Evolutionary conservation across 257 asterid species (phyloP).

Genomic region (Dorcoceras hygrometricum): DNA sequence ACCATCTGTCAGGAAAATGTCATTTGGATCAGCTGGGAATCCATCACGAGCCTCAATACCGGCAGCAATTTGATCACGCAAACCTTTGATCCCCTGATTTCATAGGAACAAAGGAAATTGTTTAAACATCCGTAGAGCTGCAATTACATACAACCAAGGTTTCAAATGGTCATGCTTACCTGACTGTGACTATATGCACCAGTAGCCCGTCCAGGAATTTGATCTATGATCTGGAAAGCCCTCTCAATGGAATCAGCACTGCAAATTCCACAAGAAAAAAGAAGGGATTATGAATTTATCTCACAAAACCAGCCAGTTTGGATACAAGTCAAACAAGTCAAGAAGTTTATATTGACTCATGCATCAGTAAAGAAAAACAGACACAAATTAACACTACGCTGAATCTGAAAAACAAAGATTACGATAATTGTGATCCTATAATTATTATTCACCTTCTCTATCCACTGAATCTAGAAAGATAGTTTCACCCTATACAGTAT

Average conservation of each 20-base stretch:
- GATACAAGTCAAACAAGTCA: constrained; percentile 2
- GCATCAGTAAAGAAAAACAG: not conserved
- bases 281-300: constrained; percentile 13
- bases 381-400: not conserved
- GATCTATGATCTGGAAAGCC: constrained; percentile 85
- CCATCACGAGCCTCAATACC: constrained; percentile 99
- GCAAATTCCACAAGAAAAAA: constrained; percentile 19
- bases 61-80: constrained; percentile 91
- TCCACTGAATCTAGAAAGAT: not conserved
- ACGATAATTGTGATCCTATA: not conserved
- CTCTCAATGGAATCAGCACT: constrained; percentile 95
- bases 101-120: not conserved
- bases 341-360: constrained; percentile 3
- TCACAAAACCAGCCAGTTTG: constrained; percentile 5
- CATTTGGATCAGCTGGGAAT: constrained; percentile 84
- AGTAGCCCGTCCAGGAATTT: constrained; percentile 98
- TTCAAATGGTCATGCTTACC: constrained; percentile 38
- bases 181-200: constrained; percentile 99
- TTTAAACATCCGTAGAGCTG: not conserved
- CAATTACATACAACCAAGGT: not conserved
- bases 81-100: constrained; percentile 86
- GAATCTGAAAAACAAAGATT: not conserved
- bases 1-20: constrained; percentile 96
- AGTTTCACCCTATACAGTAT: not conserved
- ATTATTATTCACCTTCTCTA: not conserved